These are phyloP conservation scores for Lachancea nothofagi DNA, from an alignment of 805 yeast genomes.

Conservation along the genomic window DNA sequence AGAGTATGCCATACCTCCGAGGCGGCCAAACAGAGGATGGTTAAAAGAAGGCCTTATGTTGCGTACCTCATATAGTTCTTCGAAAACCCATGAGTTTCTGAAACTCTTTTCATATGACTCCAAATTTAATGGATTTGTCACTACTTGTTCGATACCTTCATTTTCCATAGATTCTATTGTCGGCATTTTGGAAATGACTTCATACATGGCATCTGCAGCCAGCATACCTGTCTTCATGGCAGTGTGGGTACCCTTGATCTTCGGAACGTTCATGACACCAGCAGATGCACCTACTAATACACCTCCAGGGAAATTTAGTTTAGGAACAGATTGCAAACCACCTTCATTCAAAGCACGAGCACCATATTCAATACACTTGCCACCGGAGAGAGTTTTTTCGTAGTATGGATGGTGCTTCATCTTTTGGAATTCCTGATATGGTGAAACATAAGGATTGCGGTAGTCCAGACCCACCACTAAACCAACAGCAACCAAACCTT, in stretches of 20 bases:
- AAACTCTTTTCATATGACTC: constrained; percentile 57
- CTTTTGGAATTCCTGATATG: constrained; percentile 91
- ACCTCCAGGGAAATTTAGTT: constrained; percentile 92
- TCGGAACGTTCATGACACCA: constrained; percentile 95
- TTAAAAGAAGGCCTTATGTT: constrained; percentile 91
- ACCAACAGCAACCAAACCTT: constrained; percentile 85
- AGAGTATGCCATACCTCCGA: constrained; percentile 79
- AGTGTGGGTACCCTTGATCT: constrained; percentile 95
- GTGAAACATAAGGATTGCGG: constrained; percentile 89
- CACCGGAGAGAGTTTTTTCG: constrained; percentile 68
- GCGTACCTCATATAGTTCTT: constrained; percentile 79
- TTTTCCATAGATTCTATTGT: constrained; percentile 39
- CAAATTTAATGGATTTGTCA: constrained; percentile 45
- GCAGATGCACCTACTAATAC: constrained; percentile 92
- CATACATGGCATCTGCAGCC: constrained; percentile 82
- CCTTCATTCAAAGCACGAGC: constrained; percentile 98
- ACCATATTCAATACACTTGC: constrained; percentile 88
- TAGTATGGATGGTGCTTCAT: constrained; percentile 91
- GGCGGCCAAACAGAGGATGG: constrained; percentile 55
- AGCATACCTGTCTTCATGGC: constrained; percentile 94
- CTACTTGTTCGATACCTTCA: constrained; percentile 35
- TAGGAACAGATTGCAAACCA: constrained; percentile 90
- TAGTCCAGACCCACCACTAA: constrained; percentile 94
- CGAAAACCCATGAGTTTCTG: constrained; percentile 75
- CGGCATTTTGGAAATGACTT: constrained; percentile 42